Evolutionary conservation across 2,329 filamentous ascomycete species (phyloP).

Genomic region (Helicocarpus griseus): DNA sequence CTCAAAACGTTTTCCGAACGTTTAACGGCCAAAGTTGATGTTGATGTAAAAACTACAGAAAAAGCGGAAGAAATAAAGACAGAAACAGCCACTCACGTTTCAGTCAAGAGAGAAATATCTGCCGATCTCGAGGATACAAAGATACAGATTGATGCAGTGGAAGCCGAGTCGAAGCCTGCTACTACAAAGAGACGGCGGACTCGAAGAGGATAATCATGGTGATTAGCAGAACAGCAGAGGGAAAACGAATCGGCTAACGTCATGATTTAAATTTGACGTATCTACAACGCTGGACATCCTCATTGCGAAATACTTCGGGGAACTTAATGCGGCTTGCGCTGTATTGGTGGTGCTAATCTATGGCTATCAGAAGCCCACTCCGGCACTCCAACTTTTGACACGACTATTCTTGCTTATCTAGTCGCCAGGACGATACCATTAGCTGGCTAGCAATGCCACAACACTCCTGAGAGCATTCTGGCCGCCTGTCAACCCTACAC

Average conservation of each 20-base stretch:
- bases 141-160: not conserved
- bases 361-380: no score
- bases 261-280: not conserved
- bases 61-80: not conserved
- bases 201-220: conserved; percentile 5
- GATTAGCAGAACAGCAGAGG: no score
- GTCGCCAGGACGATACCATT: no score
- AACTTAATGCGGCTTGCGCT: no score
- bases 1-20: conserved; percentile 71
- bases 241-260: not conserved
- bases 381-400: no score
- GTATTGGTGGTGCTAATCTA: no score
- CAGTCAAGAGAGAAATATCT: conserved; percentile 8
- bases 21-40: conserved; percentile 32
- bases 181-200: conserved; percentile 9
- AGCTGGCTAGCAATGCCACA: not conserved
- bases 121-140: conserved; percentile 3
- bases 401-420: no score
- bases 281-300: no score
- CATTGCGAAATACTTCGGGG: no score
- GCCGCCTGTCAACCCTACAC: conserved; percentile 2
- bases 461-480: not conserved
- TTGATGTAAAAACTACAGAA: conserved; percentile 12
- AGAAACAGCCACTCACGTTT: not conserved
- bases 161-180: not conserved